Evolutionary conservation across 345 rosid genomes (phyloP), one percentile per base, ranked within the genome.

Genomic region (Dimocarpus longan): DNA sequence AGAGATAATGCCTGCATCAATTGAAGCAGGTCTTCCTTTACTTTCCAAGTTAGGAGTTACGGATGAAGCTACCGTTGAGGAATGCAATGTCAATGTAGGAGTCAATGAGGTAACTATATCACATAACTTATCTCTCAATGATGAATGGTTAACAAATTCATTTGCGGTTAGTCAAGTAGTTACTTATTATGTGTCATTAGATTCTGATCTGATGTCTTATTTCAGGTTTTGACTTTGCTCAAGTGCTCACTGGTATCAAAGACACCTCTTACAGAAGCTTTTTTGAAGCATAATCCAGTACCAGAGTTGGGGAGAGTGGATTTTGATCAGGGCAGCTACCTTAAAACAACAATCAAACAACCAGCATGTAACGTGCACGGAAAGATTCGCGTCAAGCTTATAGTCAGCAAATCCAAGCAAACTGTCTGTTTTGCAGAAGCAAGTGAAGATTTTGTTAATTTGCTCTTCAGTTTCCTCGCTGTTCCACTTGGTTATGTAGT

Each of bases 401-500:
- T 70, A 21, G 21, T 77, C 1, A 80, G 82, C 75, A 84, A 84
- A 78, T 74, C 86, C 18, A 74, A 66, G 67, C 70, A 75, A 9
- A 66, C 2, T 46, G 75, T 78, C 10, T 78, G 76, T 15, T 74
- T 43, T 63, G 80, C 75, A 42, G 84, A 84, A 59, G 82, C 44
- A 1, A 57, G 68, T 5, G 74, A 80, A 18, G 80, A 74, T 39
- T 80, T 80, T 48, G 79, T 78, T 66, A 66, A 78, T 71, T 66
- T 84, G 26, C 66, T 84, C n/a, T 77, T 80, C 56, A 78, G 81
- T 22, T 84, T 80, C 77, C 82, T 84, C 18, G 70, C 80, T 21
- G 6, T 80, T 70, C 86, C 84, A 16, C 78, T 84, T 22, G 86
- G 82, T 1, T 21, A 73, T 32, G 42, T 78, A 10, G 13, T 28